Evolutionary conservation across 2,329 filamentous ascomycete species (phyloP).

Genomic region (Diaporthe eres): DNA sequence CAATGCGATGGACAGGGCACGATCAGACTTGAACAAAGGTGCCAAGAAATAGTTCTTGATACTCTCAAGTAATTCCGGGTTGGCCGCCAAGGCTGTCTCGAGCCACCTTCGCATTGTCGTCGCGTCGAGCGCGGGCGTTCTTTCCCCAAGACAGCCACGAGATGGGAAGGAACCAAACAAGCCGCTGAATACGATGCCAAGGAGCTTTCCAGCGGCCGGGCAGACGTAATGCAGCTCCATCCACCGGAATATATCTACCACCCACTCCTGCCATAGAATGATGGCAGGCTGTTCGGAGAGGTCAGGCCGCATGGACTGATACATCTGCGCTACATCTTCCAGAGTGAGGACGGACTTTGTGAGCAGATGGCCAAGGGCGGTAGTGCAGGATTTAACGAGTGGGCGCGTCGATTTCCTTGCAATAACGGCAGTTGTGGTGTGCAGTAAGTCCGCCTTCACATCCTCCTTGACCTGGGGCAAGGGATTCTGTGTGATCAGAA

Average conservation of each 20-base stretch:
- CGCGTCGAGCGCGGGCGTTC: conserved; percentile 51
- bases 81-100: conserved; percentile 61
- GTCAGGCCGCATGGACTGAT: conserved; percentile 51
- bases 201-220: conserved; percentile 72
- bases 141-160: conserved; percentile 33
- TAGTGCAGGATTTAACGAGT: conserved; percentile 78
- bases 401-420: conserved; percentile 72
- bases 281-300: conserved; percentile 46
- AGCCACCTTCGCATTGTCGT: conserved; percentile 71
- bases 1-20: conserved; percentile 67
- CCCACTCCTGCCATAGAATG: conserved; percentile 49
- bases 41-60: conserved; percentile 76
- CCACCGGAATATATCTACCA: conserved; percentile 62
- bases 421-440: conserved; percentile 71
- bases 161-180: conserved; percentile 51
- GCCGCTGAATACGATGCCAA: conserved; percentile 69
- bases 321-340: conserved; percentile 60
- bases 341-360: conserved; percentile 70
- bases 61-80: conserved; percentile 69
- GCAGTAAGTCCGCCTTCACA: conserved; percentile 62
- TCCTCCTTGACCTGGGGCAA: conserved; percentile 52
- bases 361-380: conserved; percentile 76
- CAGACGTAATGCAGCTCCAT: conserved; percentile 69
- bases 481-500: conserved; percentile 66
- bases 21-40: conserved; percentile 73